A percentile compares a stretch with the other conserved stretches of the same genome.
phyloP scores from a whole-genome alignment of 768 basidiomycete species.

The Stropharia rugosoannulata region DNA sequence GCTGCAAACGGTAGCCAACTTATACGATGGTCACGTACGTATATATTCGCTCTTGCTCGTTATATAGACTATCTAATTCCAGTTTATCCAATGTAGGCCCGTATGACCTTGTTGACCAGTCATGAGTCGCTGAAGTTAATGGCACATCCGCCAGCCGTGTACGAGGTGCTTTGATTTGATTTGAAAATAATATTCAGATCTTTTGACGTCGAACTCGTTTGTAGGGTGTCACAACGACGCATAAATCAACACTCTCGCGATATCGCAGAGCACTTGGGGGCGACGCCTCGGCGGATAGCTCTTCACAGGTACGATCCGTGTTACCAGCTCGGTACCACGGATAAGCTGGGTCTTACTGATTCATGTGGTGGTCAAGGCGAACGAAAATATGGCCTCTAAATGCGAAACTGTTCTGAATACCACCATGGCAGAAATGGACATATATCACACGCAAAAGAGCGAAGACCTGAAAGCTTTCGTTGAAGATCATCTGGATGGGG shows the following conservation, averaged over 20 bases:
- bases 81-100: constrained; percentile 46
- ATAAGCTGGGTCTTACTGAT: neutral
- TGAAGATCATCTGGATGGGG: constrained; percentile 73
- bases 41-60: neutral
- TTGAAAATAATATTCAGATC: neutral
- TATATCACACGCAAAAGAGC: constrained; percentile 69
- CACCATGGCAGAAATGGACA: constrained; percentile 87
- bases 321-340: neutral
- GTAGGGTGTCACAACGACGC: constrained; percentile 74
- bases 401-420: constrained; percentile 89
- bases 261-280: constrained; percentile 52
- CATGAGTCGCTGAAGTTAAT: constrained; percentile 76
- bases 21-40: constrained; percentile 77
- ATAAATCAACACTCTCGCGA: constrained; percentile 63
- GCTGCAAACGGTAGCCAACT: constrained; percentile 70
- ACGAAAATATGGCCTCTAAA: constrained; percentile 66
- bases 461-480: constrained; percentile 65
- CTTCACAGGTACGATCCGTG: constrained; percentile 6
- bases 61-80: neutral
- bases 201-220: neutral
- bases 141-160: constrained; percentile 72
- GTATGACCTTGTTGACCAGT: constrained; percentile 67
- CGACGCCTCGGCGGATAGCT: constrained; percentile 1
- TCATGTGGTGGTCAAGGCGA: constrained; percentile 34
- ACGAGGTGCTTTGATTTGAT: constrained; percentile 47